A percentile compares a stretch with the other conserved stretches of the same genome.
phyloP scores from a whole-genome alignment of 768 basidiomycete species.

The Pisolithus tinctorius region DNA sequence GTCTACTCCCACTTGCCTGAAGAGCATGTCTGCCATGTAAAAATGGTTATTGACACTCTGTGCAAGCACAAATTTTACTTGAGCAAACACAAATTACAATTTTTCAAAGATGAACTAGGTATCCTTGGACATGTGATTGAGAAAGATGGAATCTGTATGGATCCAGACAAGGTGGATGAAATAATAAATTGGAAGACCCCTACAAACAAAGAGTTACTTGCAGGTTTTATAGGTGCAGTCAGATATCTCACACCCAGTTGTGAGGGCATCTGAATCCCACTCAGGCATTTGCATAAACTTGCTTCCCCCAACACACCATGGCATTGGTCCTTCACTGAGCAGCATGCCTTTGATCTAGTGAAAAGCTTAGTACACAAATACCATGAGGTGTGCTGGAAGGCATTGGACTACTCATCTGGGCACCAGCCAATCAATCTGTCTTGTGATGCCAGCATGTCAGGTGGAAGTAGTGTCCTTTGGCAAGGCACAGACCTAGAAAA shows the following conservation, averaged over 20 bases:
- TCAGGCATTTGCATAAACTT: constrained; percentile 18
- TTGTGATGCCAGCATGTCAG: constrained; percentile 17
- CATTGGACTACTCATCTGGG: constrained; percentile 14
- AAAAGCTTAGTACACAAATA: constrained; percentile 13
- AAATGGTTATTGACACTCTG: constrained; percentile 29
- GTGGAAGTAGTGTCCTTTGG: constrained; percentile 12
- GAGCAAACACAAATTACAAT: constrained; percentile 29
- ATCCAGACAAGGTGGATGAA: constrained; percentile 36
- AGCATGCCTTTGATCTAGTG: constrained; percentile 26
- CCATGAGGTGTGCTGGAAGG: constrained; percentile 11
- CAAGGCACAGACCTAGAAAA: constrained; percentile 17
- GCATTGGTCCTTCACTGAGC: constrained; percentile 24
- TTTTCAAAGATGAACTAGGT: constrained; percentile 23
- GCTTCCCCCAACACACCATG: constrained; percentile 11
- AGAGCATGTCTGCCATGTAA: constrained; percentile 26
- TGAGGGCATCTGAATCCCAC: too few relatives aligned
- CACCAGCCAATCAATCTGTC: constrained; percentile 11
- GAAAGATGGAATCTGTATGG: constrained; percentile 33
- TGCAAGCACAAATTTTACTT: constrained; percentile 31
- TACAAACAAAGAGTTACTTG: too few relatives aligned
- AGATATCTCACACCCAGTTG: too few relatives aligned
- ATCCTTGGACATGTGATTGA: constrained; percentile 32
- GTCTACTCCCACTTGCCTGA: constrained; percentile 26
- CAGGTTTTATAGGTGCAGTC: constrained; percentile 28
- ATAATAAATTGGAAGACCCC: constrained; percentile 33